Evolutionary conservation across 208 protist genomes (phyloP), one percentile per base, ranked within the genome.

Genomic region (Jaenimonas drosophilae): DNA sequence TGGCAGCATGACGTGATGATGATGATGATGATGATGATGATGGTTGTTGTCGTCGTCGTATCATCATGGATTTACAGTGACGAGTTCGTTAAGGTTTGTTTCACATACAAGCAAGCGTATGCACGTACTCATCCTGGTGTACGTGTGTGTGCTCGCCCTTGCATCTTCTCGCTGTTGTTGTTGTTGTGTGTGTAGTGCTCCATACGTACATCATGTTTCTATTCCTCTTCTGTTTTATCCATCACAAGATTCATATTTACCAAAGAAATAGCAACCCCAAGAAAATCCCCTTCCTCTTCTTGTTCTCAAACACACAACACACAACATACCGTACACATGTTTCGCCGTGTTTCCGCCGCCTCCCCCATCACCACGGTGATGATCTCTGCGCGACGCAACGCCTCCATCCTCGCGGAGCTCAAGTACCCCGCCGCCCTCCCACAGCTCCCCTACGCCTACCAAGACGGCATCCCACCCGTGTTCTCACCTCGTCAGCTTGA

Each of bases 401-500:
- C 56, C 21, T 61, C 74, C 12, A 49, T 89, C 16, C 85, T 77
- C 0, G n/a, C n/a, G n/a, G 38, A 71, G 4, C 70, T 93, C 30
- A 58, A 61, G 57, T 70, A 76, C 49, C 76, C 77, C 21, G 85
- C 80, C 11, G 75, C 79, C 58, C 63, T 93, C 34, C 84, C 84
- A 19, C 76, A 60, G 54, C 54, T 93, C 16, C 0, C 28, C 21
- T 93, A 71, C 51, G 64, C 82, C 37, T 84, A 65, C 50, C 75
- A 88, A 55, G 64, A 78, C 3, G 84, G 84, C 34, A 73, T 81
- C 34, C 32, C 45, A 19, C 84, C 84, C 3, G 75, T 91, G 7
- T 70, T 95, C 40, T 80, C 63, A 37, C 58, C 79, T 6, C 70
- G 81, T 16, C 87, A 94, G 65, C 16, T 95, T 23, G 84, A 94